Conservation (phyloP, 2,329 filamentous ascomycete species). For the Hypomyces rosellus region DNA sequence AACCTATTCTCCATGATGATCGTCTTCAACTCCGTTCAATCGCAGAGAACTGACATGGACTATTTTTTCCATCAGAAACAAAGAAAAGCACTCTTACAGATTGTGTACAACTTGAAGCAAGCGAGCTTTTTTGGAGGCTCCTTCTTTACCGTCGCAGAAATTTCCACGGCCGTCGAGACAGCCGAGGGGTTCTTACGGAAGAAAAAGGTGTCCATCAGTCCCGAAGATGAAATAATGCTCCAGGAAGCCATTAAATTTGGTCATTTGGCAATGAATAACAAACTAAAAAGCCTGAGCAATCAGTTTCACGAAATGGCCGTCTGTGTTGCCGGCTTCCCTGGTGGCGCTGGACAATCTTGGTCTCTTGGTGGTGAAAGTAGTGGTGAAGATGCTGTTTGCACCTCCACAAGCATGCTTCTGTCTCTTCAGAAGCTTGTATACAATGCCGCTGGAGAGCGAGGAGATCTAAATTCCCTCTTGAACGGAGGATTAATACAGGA, state of each 20-base stretch:
- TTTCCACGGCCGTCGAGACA: constrained; percentile 58
- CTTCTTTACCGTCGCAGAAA: constrained; percentile 60
- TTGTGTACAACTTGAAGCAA: constrained; percentile 75
- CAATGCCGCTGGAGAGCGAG: constrained; percentile 36
- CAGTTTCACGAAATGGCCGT: constrained; percentile 72
- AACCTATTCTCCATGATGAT: constrained; percentile 83
- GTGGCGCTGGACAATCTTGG: constrained; percentile 56
- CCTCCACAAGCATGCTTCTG: constrained; percentile 44
- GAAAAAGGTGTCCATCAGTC: constrained; percentile 50
- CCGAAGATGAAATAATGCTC: constrained; percentile 56
- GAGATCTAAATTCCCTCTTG: constrained; percentile 41
- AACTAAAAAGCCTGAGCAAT: constrained; percentile 61
- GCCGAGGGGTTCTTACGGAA: constrained; percentile 62
- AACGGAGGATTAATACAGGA: constrained; percentile 38
- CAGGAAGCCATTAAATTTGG: constrained; percentile 60
- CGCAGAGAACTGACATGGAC: constrained; percentile 73
- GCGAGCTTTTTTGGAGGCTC: constrained; percentile 80
- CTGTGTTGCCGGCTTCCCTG: constrained; percentile 62
- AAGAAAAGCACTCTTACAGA: constrained; percentile 54
- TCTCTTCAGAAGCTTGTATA: constrained; percentile 47
- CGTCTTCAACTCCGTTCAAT: constrained; percentile 81
- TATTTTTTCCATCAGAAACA: constrained; percentile 84
- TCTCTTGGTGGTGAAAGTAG: constrained; percentile 51
- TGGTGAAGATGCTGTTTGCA: constrained; percentile 42
- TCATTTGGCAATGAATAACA: constrained; percentile 50